Conservation (phyloP, 257 asterid species). For the Scutellaria galericulata region DNA sequence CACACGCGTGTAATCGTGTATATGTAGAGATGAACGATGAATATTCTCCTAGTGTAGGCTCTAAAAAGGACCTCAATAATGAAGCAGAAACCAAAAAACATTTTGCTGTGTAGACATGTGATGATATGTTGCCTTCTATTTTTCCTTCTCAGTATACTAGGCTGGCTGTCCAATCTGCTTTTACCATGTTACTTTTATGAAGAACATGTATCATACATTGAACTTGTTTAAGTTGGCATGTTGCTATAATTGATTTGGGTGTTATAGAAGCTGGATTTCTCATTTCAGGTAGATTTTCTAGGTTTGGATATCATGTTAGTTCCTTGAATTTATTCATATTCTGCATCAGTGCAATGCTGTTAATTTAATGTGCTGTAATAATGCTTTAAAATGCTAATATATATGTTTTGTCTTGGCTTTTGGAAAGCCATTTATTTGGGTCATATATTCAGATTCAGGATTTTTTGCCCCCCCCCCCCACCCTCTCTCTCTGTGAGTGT, state of each 20-base stretch:
- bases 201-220: constrained; percentile 26
- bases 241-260: constrained; percentile 17
- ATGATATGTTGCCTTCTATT: constrained; percentile 21
- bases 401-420: not conserved
- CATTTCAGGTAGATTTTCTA: not conserved
- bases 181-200: constrained; percentile 28
- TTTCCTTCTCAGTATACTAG: constrained; percentile 21
- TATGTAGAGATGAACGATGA: not conserved
- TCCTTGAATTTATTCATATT: constrained; percentile 29
- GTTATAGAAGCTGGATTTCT: constrained; percentile 6
- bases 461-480: no score
- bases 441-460: no score
- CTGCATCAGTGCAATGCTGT: not conserved
- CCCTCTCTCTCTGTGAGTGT: no score
- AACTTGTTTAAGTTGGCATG: constrained; percentile 19
- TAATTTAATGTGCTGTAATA: not conserved
- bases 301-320: constrained; percentile 3
- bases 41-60: no score
- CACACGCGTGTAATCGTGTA: not conserved
- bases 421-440: not conserved
- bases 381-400: not conserved
- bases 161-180: constrained; percentile 30
- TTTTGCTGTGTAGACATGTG: constrained; percentile 43
- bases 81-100: constrained; percentile 31
- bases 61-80: constrained; percentile 20